These are phyloP conservation scores for sweet orange (Citrus sinensis) DNA, from an alignment of 345 rosid genomes.

Conservation along the genomic window DVS_A1.0 CM039167.1:11205501-11206000, in stretches of 20 bases:
- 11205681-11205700: conserved; percentile 14
- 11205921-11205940: no score
- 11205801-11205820: conserved; percentile 14
- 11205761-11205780: conserved; percentile 14
- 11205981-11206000: no score
- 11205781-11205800: not conserved
- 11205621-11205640: conserved; percentile 10
- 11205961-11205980: no score
- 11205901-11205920: no score
- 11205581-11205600: conserved; percentile 28
- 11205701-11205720: conserved; percentile 20
- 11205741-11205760: conserved; percentile 21
- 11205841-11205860: conserved; percentile 11
- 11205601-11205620: not conserved
- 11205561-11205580: conserved; percentile 4
- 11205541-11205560: conserved; percentile 14
- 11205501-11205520: conserved; percentile 15
- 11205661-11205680: conserved; percentile 26
- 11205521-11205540: conserved; percentile 27
- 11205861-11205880: not conserved
- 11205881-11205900: not conserved
- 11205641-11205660: conserved; percentile 17
- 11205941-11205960: no score
- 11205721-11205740: conserved; percentile 18
- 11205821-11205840: not conserved